Base-by-base conservation (phyloP, 2,329 filamentous ascomycete species). In the Coniochaeta ligniaria region DNA sequence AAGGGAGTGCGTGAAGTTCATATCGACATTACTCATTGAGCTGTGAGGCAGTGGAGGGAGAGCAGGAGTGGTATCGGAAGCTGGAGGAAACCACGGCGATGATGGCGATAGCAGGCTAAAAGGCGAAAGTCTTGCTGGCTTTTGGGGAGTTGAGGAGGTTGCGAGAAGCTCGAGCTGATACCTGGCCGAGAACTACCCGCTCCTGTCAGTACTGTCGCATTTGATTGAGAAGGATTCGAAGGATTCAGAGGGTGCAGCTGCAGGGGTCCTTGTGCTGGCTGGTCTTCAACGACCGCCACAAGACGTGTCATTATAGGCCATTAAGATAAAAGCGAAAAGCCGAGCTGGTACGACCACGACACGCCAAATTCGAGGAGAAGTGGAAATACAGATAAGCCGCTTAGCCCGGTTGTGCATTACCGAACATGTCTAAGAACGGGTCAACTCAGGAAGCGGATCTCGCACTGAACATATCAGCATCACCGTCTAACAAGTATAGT, bases 141-240 rank as follows among this genome's bases (percentile, higher is more conserved):
- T n/a, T 65, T 63, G 35, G 67, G 67, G 50, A 66, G 62, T 60
- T 63, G 62, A 35, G 63, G 65, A 47, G 64, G 62, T 36, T 61
- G 60, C 36, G 60, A 35, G 28, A 36, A 35, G 33, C 20, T 45
- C 26, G 59, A 60, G 60, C 57, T 61, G 60, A 61, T 59, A 57
- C 45, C 12, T 61, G n/a, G 54, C 24, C 54, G 31, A 22, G 31
- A 20, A 36, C 22, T n/a, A n/a, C 35, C 54, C n/a, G n/a, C n/a
- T n/a, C n/a, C n/a, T n/a, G n/a, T n/a, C n/a, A n/a, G n/a, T n/a
- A n/a, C n/a, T 35, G 31, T 22, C 28, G 31, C 31, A 31, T 52
- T 52, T 52, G 17, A 52, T 52, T 52, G 47, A 28, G 47, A 52
- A n/a, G n/a, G n/a, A n/a, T n/a, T n/a, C n/a, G n/a, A n/a, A 52